These are phyloP conservation scores for Rhododendron williamsianum DNA, from an alignment of 148 eudicot species.

Conservation along the genomic window DNA sequence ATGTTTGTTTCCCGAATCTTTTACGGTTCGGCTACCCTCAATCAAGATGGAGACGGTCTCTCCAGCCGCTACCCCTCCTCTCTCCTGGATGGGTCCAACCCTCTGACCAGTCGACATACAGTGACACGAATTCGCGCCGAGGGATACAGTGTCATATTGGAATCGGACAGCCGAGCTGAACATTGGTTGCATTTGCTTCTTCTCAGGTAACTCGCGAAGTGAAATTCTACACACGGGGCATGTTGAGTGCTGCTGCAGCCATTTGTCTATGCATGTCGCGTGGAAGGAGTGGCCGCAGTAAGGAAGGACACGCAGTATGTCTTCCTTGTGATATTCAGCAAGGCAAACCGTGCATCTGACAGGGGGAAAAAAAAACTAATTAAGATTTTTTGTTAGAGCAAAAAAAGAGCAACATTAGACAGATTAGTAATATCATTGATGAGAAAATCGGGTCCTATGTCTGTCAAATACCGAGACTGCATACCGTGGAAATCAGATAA, in stretches of 20 bases:
- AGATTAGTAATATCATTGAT: neutral
- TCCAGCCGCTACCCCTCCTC: constrained; percentile 20
- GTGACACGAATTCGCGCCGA: constrained; percentile 26
- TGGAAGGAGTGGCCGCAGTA: constrained; percentile 80
- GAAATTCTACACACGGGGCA: constrained; percentile 90
- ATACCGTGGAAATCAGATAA: neutral
- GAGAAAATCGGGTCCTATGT: neutral
- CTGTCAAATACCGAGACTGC: neutral
- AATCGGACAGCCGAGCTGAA: constrained; percentile 56
- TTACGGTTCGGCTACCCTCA: constrained; percentile 21
- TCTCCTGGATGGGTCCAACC: constrained; percentile 28
- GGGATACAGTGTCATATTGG: constrained; percentile 24
- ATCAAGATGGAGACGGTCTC: constrained; percentile 19
- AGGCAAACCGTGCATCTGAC: constrained; percentile 85
- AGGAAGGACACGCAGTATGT: constrained; percentile 68
- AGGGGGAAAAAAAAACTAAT: neutral
- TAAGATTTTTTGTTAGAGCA: neutral
- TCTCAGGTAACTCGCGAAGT: constrained; percentile 58
- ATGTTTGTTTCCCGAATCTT: constrained; percentile 31
- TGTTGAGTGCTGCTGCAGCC: constrained; percentile 84
- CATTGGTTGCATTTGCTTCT: constrained; percentile 69
- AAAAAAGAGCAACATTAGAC: neutral
- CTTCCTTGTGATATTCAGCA: constrained; percentile 64
- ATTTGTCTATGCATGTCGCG: constrained; percentile 65
- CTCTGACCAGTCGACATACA: constrained; percentile 26